Percentiles rank a stretch among this genome's conserved stretches.
These are phyloP conservation scores for Dothistroma septosporum DNA, from an alignment of 2,329 filamentous ascomycete species.

Conservation along the genomic window DNA sequence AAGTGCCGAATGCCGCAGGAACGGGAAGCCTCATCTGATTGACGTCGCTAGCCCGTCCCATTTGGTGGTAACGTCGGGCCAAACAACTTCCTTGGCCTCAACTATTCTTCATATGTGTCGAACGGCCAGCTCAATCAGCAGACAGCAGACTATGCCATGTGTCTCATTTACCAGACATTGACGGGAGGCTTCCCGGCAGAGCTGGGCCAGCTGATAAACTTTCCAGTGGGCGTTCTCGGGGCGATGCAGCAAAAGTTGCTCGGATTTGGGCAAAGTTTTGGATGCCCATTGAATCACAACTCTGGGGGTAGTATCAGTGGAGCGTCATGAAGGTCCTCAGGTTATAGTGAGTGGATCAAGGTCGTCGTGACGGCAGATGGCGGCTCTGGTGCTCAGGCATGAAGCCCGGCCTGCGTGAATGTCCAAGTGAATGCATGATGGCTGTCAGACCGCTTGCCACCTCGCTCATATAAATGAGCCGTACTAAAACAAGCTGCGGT, in stretches of 20 bases:
- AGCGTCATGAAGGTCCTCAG: too few species aligned
- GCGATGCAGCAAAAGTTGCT: slow-evolving; percentile 7
- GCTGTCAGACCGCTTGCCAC: too few species aligned
- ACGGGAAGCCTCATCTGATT: slow-evolving; percentile 32
- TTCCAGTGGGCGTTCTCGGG: slow-evolving; percentile 8
- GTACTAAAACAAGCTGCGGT: too few species aligned
- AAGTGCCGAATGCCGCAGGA: slow-evolving; percentile 17
- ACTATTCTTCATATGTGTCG: slow-evolving; percentile 35
- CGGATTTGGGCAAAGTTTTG: slow-evolving; percentile 15
- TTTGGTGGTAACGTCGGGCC: slow-evolving; percentile 36
- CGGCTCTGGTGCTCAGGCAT: neutral
- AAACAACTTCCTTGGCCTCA: slow-evolving; percentile 15
- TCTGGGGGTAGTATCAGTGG: slow-evolving; percentile 10
- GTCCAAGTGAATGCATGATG: too few species aligned
- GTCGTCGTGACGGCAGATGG: neutral
- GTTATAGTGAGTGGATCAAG: too few species aligned
- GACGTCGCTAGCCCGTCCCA: slow-evolving; percentile 33
- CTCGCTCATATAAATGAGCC: too few species aligned
- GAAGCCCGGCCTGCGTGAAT: too few species aligned
- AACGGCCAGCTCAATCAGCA: slow-evolving; percentile 37
- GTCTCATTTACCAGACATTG: slow-evolving; percentile 41
- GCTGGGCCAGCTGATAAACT: slow-evolving; percentile 15
- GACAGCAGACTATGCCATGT: slow-evolving; percentile 30
- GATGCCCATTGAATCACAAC: slow-evolving; percentile 17
- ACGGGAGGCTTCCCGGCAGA: slow-evolving; percentile 11